These are phyloP conservation scores for Teratosphaeria nubilosa DNA, from an alignment of 2,329 filamentous ascomycete genomes.

Conservation along the genomic window DNA sequence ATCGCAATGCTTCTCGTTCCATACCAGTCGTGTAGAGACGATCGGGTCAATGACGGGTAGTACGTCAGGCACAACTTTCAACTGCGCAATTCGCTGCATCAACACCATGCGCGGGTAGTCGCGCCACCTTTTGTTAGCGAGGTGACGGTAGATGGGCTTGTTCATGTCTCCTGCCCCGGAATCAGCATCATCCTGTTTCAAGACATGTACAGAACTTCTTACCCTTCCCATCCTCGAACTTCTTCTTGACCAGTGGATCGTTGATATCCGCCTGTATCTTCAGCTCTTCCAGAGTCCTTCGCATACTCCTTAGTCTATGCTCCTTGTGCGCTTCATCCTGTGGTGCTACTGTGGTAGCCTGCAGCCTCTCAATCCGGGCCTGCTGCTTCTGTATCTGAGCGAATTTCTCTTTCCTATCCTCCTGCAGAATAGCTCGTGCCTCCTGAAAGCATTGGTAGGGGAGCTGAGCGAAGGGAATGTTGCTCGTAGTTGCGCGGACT, in stretches of 20 bases:
- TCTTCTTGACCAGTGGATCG: conserved; percentile 85
- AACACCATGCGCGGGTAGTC: conserved; percentile 70
- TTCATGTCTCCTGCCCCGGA: conserved; percentile 68
- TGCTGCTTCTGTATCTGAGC: conserved; percentile 58
- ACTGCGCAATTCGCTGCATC: conserved; percentile 74
- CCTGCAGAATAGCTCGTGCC: conserved; percentile 69
- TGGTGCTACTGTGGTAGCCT: conserved; percentile 36
- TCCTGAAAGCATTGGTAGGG: conserved; percentile 98
- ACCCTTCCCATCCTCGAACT: conserved; percentile 88
- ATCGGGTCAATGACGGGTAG: conserved; percentile 68
- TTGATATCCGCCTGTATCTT: conserved; percentile 93
- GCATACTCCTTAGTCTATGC: conserved; percentile 58
- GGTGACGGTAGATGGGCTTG: conserved; percentile 88
- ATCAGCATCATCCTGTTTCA: conserved; percentile 8
- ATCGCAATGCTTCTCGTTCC: conserved; percentile 48
- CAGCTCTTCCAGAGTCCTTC: conserved; percentile 60
- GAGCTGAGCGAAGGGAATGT: conserved; percentile 79
- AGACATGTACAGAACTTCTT: conserved; percentile 22
- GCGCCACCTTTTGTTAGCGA: conserved; percentile 82
- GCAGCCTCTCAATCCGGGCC: conserved; percentile 57
- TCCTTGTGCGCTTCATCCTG: conserved; percentile 42
- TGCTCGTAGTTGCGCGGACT: conserved; percentile 36
- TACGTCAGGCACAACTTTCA: conserved; percentile 81
- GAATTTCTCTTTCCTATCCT: conserved; percentile 74
- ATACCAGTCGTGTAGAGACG: conserved; percentile 72